Base-by-base conservation (phyloP, 345 rosid genomes). In the Lepidium sativum region DNA sequence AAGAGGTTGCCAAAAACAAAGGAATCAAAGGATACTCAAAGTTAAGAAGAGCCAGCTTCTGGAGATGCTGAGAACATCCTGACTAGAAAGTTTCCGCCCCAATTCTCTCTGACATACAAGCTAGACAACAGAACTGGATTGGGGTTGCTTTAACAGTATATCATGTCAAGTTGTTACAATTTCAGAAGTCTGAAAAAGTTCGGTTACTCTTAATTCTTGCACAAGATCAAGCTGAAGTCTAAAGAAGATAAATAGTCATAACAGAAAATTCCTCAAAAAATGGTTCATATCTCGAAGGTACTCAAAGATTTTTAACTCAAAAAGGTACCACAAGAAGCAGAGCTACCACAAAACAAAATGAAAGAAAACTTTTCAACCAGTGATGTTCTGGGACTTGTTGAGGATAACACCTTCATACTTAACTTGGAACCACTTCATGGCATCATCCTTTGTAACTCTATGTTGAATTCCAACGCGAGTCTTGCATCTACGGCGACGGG, bases 351-450 rank as follows among this genome's bases (percentile, higher is more conserved):
- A 60, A 34, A 21, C 48, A 21, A 32, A 59, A 34, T 1, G 6
- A 25, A 18, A 3, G 23, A n/a, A 6, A 32, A 3, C 37, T 48
- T 11, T 37, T 73, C 61, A 79, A 63, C 70, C 71, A 37, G 54
- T 31, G 63, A 76, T 79, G 47, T 68, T 81, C 70, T 82, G 91
- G 12, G 87, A 72, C 80, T 81, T 85, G 80, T 85, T 87, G 53
- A 90, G 97, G 84, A 90, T 87, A 52, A 87, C 92, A 7, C 92
- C 95, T 78, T 87, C 97, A 60, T 90, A 87, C 73, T 90, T 90
- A 63, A 87, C 91, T 48, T 84, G 92, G 78, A 90, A 90, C 97
- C 97, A 90, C 48, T 87, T 90, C 97, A 90, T 90, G 5, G 97
- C 87, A 69, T 90, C 92, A 45, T 90, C 97, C 80, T 90, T 87